A percentile compares a stretch with the other conserved stretches of the same genome.
Evolutionary conservation across 208 protist species (phyloP).

Genomic region (Leishmania tropica): DNA sequence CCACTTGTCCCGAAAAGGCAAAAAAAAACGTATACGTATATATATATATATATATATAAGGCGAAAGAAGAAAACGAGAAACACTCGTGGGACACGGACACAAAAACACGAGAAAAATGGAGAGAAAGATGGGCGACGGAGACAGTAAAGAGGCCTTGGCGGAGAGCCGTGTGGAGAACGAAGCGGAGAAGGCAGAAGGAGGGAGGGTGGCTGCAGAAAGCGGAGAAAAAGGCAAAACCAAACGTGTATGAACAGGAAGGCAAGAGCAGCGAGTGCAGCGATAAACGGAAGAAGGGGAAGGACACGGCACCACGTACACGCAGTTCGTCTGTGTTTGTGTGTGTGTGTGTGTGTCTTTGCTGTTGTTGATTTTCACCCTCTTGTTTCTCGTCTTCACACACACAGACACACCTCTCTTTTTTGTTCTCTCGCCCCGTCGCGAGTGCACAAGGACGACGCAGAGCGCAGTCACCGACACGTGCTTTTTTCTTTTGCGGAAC

Average conservation of each 20-base stretch:
- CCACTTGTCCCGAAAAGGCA: background rate
- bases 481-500: background rate
- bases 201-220: background rate
- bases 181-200: background rate
- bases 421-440: no score
- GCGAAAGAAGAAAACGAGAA: background rate
- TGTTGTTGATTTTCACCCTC: background rate
- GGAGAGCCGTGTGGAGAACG: background rate
- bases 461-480: no score
- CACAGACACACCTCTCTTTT: background rate
- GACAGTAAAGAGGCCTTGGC: background rate
- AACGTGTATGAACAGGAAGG: slow-evolving; percentile 1
- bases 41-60: no score
- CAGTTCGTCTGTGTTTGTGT: background rate
- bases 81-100: background rate
- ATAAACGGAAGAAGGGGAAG: background rate
- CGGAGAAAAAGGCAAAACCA: slow-evolving; percentile 2
- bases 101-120: background rate
- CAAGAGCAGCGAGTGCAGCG: background rate
- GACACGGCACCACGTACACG: background rate
- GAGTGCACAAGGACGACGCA: no score
- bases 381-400: background rate
- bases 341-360: no score
- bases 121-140: background rate
- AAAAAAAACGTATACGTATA: no score